Base-by-base conservation (phyloP, 805 yeast genomes). In the Candida chilensis region DNA sequence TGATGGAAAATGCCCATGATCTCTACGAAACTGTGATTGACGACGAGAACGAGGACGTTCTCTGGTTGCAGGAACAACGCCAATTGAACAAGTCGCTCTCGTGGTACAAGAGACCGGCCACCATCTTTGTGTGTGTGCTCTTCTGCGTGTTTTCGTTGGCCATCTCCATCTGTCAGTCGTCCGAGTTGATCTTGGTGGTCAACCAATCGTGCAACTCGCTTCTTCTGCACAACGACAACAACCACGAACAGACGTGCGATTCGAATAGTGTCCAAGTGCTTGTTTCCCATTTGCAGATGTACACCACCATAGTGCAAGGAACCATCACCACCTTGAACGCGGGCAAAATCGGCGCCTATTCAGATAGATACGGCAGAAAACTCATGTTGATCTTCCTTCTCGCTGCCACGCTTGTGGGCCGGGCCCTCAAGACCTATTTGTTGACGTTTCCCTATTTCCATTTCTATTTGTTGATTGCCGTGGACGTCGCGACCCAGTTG, bases 301-400 rank as follows among this genome's bases (percentile, higher is more conserved):
- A 60, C 33, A 40, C 45, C 13, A 48, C 58, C 26, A 38, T 76
- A 5, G 33, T 63, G 2, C 41, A 54, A 4, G 76, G 77, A 1
- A 33, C 67, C 0, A 45, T 71, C 3, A 60, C 67, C 17, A 58
- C 74, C 16, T 33, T 77, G 1, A 67, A 75, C n/a, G 54, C 75
- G 34, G 79, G 82, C 1, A 75, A 74, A 39, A 51, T 80, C 33
- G 80, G 86, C 2, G 70, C 71, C 30, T 44, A 72, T 10, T 73
- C 83, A 14, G 92, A 82, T 46, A 52, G 72, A 20, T 57, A 64
- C 36, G 92, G 92, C 2, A 58, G 92, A 33, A 69, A 67, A 25
- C 57, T 65, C 6, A 50, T 73, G 4, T 51, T 80, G 24, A 35
- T 60, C 2, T 47, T 54, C 20, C n/a, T 39, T 10, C 13, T 48